Evolutionary conservation across 139 green algal genomes (phyloP).

Genomic region (Coelastrella sp.): DNA sequence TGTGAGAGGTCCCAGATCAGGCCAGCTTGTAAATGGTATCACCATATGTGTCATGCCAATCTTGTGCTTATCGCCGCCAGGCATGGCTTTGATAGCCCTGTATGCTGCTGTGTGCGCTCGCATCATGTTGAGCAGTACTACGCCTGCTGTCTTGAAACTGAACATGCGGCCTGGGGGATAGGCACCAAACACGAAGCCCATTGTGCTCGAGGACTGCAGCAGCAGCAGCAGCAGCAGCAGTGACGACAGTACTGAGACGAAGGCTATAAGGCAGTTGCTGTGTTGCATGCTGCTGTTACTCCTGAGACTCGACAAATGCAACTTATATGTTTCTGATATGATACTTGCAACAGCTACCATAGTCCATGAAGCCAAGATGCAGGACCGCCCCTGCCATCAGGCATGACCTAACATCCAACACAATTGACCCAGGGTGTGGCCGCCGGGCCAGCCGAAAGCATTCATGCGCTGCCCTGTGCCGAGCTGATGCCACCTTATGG

Average conservation of each 20-base stretch:
- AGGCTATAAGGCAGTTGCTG: not conserved
- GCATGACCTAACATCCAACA: too few species aligned
- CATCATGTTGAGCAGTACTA: slow-evolving; percentile 60
- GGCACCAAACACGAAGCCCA: slow-evolving; percentile 46
- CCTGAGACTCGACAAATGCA: too few species aligned
- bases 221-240: slow-evolving; percentile 1
- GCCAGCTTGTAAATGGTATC: slow-evolving; percentile 27
- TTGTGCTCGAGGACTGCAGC: slow-evolving; percentile 34
- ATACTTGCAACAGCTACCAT: too few species aligned
- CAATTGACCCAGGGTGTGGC: too few species aligned
- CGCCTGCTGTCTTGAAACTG: slow-evolving; percentile 4
- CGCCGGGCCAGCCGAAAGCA: too few species aligned
- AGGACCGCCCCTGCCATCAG: too few species aligned
- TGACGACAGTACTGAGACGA: not conserved
- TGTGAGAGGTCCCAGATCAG: slow-evolving; percentile 39
- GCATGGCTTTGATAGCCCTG: slow-evolving; percentile 61
- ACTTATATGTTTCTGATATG: too few species aligned
- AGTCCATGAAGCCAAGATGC: too few species aligned
- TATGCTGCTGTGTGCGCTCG: slow-evolving; percentile 63
- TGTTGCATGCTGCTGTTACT: not conserved
- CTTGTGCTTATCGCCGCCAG: slow-evolving; percentile 34
- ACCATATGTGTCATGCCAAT: slow-evolving; percentile 45
- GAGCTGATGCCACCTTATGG: not conserved
- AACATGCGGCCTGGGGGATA: slow-evolving; percentile 42
- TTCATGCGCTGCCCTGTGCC: too few species aligned